Conservation (phyloP, 2,329 filamentous ascomycete genomes). For the Trichophyton rubrum region DNA sequence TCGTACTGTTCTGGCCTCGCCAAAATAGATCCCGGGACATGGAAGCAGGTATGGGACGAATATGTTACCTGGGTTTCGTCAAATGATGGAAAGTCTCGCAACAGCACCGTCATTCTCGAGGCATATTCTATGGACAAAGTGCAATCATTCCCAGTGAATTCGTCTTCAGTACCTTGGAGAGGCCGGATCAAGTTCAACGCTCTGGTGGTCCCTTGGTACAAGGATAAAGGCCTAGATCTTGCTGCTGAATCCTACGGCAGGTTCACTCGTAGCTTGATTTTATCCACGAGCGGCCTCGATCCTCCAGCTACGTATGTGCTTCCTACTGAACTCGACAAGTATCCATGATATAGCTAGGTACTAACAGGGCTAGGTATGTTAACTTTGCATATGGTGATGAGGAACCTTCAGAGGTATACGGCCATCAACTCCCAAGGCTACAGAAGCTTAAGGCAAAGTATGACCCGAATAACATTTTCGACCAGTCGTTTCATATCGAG, state of each 20-base stretch:
- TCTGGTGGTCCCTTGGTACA: conserved; percentile 32
- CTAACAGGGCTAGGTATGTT: background rate
- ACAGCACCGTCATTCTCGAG: background rate
- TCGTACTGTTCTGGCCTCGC: background rate
- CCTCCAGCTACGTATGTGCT: conserved; percentile 4
- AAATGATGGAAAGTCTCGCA: background rate
- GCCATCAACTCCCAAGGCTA: background rate
- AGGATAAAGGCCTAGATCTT: conserved; percentile 23
- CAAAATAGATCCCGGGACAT: conserved; percentile 19
- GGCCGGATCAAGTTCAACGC: conserved; percentile 25
- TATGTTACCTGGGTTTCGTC: background rate
- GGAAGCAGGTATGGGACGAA: background rate
- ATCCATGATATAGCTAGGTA: background rate
- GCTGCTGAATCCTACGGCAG: conserved; percentile 25
- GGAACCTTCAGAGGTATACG: background rate
- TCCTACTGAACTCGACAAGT: background rate
- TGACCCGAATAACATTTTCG: background rate
- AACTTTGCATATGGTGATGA: conserved; percentile 2
- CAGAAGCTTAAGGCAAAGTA: background rate
- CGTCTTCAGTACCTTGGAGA: background rate
- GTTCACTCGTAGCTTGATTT: conserved; percentile 21
- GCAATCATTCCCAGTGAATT: background rate
- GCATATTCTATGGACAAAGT: background rate
- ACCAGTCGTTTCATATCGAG: background rate
- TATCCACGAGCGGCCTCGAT: conserved; percentile 10